Evolutionary conservation across 2,329 filamentous ascomycete species (phyloP).

Genomic region (Aspergillus phoenicis): DNA sequence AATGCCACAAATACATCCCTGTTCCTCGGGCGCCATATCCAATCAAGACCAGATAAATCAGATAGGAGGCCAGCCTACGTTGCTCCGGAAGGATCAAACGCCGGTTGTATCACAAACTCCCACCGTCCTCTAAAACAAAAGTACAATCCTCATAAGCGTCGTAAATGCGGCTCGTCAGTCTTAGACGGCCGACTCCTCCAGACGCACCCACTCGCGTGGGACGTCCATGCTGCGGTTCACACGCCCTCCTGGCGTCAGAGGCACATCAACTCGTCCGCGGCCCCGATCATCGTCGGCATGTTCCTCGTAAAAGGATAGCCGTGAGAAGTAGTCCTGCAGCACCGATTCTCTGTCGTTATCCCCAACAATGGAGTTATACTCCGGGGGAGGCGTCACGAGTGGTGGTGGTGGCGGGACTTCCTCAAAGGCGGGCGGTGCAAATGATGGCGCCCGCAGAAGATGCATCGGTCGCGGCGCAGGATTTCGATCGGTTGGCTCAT

Average conservation of each 20-base stretch:
- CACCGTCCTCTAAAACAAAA: background rate
- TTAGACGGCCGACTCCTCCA: constrained; percentile 33
- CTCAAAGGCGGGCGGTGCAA: constrained; percentile 84
- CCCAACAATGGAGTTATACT: constrained; percentile 78
- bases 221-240: constrained; percentile 68
- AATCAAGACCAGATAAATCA: background rate
- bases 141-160: constrained; percentile 3
- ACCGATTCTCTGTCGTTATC: constrained; percentile 65
- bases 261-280: constrained; percentile 55
- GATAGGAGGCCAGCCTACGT: background rate
- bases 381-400: constrained; percentile 77
- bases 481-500: constrained; percentile 49
- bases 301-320: constrained; percentile 70
- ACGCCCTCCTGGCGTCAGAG: constrained; percentile 64
- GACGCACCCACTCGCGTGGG: constrained; percentile 56
- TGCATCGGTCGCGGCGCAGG: constrained; percentile 72
- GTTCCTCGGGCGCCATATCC: background rate
- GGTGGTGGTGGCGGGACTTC: constrained; percentile 76
- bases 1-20: background rate
- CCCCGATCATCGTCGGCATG: constrained; percentile 56
- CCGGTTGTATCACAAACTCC: constrained; percentile 4
- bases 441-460: constrained; percentile 78
- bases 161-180: background rate
- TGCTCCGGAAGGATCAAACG: background rate
- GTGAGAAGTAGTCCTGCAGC: constrained; percentile 83